Evolutionary conservation across 2,329 filamentous ascomycete species (phyloP), one percentile per base, ranked within the genome.

Genomic region (Penicillium sp.): DNA sequence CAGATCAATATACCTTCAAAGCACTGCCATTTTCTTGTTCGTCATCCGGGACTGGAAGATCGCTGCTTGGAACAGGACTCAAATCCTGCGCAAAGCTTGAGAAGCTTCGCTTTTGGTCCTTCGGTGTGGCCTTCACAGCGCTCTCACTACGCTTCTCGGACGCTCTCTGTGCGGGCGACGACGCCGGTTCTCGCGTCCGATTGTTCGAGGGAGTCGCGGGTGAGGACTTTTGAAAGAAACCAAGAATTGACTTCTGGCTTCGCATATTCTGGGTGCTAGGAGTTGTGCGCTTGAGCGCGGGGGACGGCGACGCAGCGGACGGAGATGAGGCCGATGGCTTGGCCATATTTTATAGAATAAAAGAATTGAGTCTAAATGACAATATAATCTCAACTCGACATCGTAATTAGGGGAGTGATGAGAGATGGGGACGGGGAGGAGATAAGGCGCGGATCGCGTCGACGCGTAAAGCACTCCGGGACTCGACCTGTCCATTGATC

Each of bases 31-130:
- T 53, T 21, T 60, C 63, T 16, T 83, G 79, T 59, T 88, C 86
- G 63, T 88, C 85, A 59, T 89, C 85, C 0, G 87, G 85, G 50
- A 87, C 85, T 27, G 84, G 71, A 35, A 82, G 82, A 73, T 95
- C 90, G 73, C 91, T 95, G 72, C 90, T 96, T 6, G 91, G 88
- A 6, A 88, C 82, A 5, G 91, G 90, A 0, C 90, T 92, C 55
- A 87, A 76, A 55, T 79, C 79, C 37, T 78, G 75, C 55, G 65
- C 74, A 56, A 65, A 74, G 64, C 66, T 78, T 65, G 62, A 71
- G 59, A 60, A 69, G 63, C 60, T 67, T 54, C 62, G 76, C 64
- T 68, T 75, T 47, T 80, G 80, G n/a, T 77, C 76, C 49, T 79
- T 79, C 41, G 79, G 70, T 8, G 69, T 66, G 25, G 61, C 66